These are phyloP conservation scores for Cyclanthera cordifolia DNA, from an alignment of 306 rosid genomes.

Conservation along the genomic window DNA sequence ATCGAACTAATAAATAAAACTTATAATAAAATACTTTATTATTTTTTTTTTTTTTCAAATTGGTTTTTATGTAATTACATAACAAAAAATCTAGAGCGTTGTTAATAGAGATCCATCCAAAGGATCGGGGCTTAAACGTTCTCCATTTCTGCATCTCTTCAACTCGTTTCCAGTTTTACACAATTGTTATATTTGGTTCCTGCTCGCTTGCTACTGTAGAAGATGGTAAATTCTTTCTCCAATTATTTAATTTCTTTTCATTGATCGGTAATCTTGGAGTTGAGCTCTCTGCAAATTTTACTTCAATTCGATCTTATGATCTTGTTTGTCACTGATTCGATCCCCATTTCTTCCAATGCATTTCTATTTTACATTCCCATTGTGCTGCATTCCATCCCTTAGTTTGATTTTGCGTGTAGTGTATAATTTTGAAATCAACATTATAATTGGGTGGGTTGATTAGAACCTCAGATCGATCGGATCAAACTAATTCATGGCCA, in stretches of 20 bases:
- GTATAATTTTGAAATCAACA: not conserved
- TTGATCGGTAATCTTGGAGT: not conserved
- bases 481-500: not conserved
- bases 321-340: not conserved
- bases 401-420: not conserved
- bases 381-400: too few relatives aligned
- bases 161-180: not conserved
- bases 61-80: not conserved
- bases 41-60: too few relatives aligned
- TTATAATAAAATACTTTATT: too few relatives aligned
- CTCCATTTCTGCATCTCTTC: not conserved
- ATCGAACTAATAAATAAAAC: not conserved
- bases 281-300: not conserved
- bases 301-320: not conserved
- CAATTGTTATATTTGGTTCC: not conserved
- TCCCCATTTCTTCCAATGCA: not conserved
- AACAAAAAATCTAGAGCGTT: not conserved
- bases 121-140: not conserved
- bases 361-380: not conserved
- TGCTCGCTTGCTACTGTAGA: not conserved
- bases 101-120: not conserved
- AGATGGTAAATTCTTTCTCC: slow-evolving; percentile 1
- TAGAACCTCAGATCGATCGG: not conserved
- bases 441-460: not conserved
- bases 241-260: not conserved